These are phyloP conservation scores for Phytophthora palmivora DNA, from an alignment of 352 stramenopile genomes.

Conservation along the genomic window DNA sequence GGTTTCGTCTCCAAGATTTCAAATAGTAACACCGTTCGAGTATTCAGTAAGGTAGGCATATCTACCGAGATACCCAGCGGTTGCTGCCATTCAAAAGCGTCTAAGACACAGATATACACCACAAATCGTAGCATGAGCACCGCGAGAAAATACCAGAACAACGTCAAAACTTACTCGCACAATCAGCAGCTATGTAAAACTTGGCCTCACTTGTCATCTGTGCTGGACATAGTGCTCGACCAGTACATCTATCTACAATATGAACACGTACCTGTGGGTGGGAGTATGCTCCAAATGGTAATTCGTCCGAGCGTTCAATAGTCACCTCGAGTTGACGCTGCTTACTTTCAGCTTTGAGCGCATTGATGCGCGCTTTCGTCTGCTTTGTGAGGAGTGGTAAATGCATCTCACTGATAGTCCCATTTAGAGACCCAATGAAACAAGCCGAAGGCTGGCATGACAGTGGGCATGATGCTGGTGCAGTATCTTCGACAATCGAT, in stretches of 20 bases:
- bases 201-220: conserved; percentile 35
- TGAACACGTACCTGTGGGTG: conserved; percentile 56
- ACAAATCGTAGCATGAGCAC: not conserved
- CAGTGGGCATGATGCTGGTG: conserved; percentile 21
- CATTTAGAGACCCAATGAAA: conserved; percentile 38
- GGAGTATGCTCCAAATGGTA: conserved; percentile 55
- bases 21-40: conserved; percentile 55
- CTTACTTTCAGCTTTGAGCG: conserved; percentile 17
- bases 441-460: conserved; percentile 32
- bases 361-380: conserved; percentile 30
- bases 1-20: conserved; percentile 57
- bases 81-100: conserved; percentile 67
- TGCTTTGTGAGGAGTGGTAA: conserved; percentile 26
- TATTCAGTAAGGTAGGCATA: conserved; percentile 45
- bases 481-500: conserved; percentile 25
- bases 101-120: conserved; percentile 20
- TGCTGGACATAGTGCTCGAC: conserved; percentile 38
- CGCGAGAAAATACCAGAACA: not conserved
- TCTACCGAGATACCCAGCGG: conserved; percentile 38
- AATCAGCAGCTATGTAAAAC: conserved; percentile 12
- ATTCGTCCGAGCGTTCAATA: conserved; percentile 53
- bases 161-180: conserved; percentile 23
- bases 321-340: conserved; percentile 45
- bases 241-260: conserved; percentile 60
- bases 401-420: conserved; percentile 35